Evolutionary conservation across 768 basidiomycete species (phyloP), one percentile per base, ranked within the genome.

Genomic region (Agaricus sinodeliciosus): DNA sequence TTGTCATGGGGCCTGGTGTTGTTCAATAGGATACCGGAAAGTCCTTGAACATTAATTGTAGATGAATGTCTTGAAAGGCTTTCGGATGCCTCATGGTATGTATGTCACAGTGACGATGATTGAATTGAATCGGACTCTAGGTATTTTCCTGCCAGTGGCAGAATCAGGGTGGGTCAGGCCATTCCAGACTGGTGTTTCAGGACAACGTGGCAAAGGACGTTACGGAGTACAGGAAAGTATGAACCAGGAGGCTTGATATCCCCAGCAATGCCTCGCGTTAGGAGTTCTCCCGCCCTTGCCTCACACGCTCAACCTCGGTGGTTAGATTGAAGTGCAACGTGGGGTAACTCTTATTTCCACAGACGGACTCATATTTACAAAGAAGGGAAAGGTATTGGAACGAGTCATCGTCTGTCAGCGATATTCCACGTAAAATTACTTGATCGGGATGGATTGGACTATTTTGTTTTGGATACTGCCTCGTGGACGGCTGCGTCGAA

Each of bases 401-500:
- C 27, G 51, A 53, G 44, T 53, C 44, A 53, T 40, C 7, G 19
- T 53, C 51, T 31, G 51, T 46, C 39, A 53, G 26, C 31, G 37
- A 26, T 31, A n/a, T 28, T 19, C 36, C 37, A 45, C 51, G 44
- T 53, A 53, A 47, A 31, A 46, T 53, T 53, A 22, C 51, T 43
- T 31, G 51, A 40, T 53, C 28, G 37, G 51, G 51, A 15, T 28
- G 40, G 7, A 19, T 9, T 9, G 13, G 19, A 25, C 18, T 50
- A 34, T 36, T 47, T 46, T 53, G 51, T 53, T 13, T 19, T 53
- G 44, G 45, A 11, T 31, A 36, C 43, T 40, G 51, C 51, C 51
- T 53, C 51, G 51, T 53, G 51, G 16, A 52, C 36, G 34, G 45
- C 44, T 47, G 31, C 31, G 11, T 53, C 51, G 44, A 53, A 40